Percentiles rank a stretch among this genome's conserved stretches.
Evolutionary conservation across 768 basidiomycete genomes (phyloP).

Genomic region (Mycena venus): DNA sequence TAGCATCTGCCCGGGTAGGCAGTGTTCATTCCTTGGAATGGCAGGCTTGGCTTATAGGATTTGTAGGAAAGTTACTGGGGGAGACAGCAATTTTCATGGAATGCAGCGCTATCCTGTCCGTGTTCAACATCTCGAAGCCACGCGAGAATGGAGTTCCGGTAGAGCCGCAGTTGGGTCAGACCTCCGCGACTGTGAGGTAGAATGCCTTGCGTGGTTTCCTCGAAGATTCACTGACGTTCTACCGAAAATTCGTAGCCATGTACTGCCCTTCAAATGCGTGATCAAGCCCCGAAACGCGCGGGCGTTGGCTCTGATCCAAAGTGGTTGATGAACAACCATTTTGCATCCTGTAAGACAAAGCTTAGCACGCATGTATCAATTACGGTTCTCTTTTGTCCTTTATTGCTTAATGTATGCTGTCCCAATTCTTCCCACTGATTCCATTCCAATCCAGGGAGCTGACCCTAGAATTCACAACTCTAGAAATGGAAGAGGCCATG

Average conservation of each 20-base stretch:
- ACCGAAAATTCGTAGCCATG: not conserved
- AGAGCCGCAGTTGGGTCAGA: not conserved
- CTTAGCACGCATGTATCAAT: no score
- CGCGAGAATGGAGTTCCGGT: not conserved
- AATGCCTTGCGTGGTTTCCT: no score
- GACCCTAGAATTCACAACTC: no score
- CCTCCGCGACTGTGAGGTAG: constrained; percentile 20
- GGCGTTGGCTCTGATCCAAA: not conserved
- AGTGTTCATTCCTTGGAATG: not conserved
- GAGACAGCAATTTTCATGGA: constrained; percentile 7
- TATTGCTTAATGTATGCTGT: no score
- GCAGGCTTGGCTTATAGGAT: not conserved
- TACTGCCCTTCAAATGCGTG: constrained; percentile 11
- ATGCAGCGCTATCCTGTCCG: constrained; percentile 18
- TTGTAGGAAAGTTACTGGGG: constrained; percentile 3
- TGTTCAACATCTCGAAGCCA: constrained; percentile 17
- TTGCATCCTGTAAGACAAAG: no score
- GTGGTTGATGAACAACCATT: not conserved
- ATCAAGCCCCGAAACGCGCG: not conserved
- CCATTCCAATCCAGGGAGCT: no score
- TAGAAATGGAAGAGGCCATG: no score
- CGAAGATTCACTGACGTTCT: no score
- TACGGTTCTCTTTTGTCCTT: no score
- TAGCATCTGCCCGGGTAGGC: constrained; percentile 21
- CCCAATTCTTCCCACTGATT: no score